A percentile compares a stretch with the other conserved stretches of the same genome.
phyloP scores from a whole-genome alignment of 1,139 yeast species.

The Yamadazyma triangularis region DNA sequence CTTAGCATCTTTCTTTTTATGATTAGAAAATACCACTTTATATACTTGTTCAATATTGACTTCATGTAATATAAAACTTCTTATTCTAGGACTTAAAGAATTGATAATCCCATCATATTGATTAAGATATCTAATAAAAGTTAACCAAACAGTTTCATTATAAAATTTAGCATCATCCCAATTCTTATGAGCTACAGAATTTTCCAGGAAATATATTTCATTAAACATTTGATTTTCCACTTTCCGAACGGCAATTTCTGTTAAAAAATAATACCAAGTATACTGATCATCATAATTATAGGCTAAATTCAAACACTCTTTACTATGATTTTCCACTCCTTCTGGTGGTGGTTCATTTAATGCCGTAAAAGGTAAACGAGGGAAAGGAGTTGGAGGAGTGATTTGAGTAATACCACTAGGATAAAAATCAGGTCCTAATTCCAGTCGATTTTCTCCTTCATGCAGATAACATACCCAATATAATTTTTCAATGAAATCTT shows the following conservation, averaged over 20 bases:
- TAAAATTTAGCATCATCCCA: conserved; percentile 29
- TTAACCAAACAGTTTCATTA: conserved; percentile 22
- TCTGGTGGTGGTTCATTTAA: conserved; percentile 12
- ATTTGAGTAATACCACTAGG: conserved; percentile 38
- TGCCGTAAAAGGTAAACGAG: conserved; percentile 31
- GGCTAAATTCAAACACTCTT: conserved; percentile 25
- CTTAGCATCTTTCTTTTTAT: conserved; percentile 16
- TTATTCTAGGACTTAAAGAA: conserved; percentile 30
- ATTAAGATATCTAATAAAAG: conserved; percentile 32
- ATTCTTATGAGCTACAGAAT: conserved; percentile 12
- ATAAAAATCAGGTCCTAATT: conserved; percentile 41
- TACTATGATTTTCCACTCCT: conserved; percentile 18
- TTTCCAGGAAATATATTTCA: conserved; percentile 22
- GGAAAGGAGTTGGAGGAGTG: conserved; percentile 40
- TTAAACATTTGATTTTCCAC: conserved; percentile 42
- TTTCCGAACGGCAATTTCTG: conserved; percentile 47
- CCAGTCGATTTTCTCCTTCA: conserved; percentile 43
- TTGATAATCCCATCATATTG: conserved; percentile 40
- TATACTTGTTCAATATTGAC: conserved; percentile 30
- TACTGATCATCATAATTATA: conserved; percentile 32
- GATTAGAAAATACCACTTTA: conserved; percentile 23
- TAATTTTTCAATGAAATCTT: conserved; percentile 30
- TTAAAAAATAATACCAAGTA: conserved; percentile 45
- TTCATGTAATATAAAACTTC: conserved; percentile 33
- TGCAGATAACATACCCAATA: conserved; percentile 45